Evolutionary conservation across 352 stramenopile species (phyloP).

Genomic region (Halophytophthora polymorphica): DNA sequence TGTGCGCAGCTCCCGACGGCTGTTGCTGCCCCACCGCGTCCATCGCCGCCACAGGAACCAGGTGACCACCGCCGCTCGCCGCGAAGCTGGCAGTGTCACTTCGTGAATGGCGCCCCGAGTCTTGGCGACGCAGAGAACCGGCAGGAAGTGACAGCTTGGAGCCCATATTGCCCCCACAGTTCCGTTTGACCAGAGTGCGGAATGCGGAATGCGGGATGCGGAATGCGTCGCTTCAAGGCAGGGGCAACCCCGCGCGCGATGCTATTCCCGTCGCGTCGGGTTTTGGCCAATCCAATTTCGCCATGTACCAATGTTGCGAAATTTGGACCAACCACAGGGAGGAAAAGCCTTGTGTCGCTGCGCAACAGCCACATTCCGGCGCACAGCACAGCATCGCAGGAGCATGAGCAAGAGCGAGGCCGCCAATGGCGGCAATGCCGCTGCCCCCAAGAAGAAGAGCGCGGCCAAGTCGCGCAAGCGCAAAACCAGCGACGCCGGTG

Average conservation of each 20-base stretch:
- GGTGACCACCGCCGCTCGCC: neutral
- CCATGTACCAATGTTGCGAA: neutral
- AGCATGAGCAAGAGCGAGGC: constrained; percentile 34
- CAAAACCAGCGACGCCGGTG: constrained; percentile 60
- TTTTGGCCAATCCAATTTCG: constrained; percentile 10
- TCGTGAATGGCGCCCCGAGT: constrained; percentile 9
- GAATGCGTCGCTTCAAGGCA: neutral
- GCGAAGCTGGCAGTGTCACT: constrained; percentile 1
- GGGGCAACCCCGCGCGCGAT: neutral
- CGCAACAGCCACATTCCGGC: too few species aligned
- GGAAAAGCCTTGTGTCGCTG: too few species aligned
- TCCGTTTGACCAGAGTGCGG: neutral
- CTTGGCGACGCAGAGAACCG: constrained; percentile 27
- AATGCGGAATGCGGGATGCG: neutral
- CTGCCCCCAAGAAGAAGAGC: constrained; percentile 70
- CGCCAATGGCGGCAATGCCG: constrained; percentile 5
- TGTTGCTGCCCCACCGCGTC: constrained; percentile 8
- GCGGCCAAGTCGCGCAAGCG: constrained; percentile 67
- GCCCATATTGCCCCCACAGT: constrained; percentile 49
- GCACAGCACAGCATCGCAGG: too few species aligned
- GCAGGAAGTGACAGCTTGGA: constrained; percentile 62
- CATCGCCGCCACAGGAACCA: neutral
- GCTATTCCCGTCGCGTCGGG: neutral
- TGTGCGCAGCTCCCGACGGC: constrained; percentile 3
- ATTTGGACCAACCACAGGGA: neutral